Evolutionary conservation across 495 filamentous ascomycete genomes (phyloP).

Genomic region (Paragyromitra xinjiangensis): DNA sequence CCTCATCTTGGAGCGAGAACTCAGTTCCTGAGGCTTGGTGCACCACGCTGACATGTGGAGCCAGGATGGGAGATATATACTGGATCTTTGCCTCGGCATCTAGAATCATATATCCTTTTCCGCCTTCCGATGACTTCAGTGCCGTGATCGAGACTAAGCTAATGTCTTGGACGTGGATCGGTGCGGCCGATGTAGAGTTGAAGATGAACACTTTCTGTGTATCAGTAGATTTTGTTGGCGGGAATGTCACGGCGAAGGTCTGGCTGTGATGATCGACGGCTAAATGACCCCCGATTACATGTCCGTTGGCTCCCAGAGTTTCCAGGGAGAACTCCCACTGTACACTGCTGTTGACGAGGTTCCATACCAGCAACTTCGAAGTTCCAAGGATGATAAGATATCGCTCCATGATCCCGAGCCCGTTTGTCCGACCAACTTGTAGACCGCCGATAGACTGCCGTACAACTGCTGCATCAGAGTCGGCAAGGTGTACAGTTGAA

Average conservation of each 20-base stretch:
- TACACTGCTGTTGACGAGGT: constrained; percentile 69
- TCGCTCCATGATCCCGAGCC: constrained; percentile 68
- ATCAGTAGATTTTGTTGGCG: constrained; percentile 53
- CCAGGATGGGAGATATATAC: constrained; percentile 50
- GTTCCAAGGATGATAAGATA: constrained; percentile 70
- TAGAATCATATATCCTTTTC: constrained; percentile 52
- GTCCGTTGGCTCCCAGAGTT: constrained; percentile 58
- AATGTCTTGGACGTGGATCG: constrained; percentile 63
- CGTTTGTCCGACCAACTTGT: constrained; percentile 65
- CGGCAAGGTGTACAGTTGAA: constrained; percentile 68
- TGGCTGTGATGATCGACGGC: constrained; percentile 67
- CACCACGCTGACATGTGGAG: constrained; percentile 33
- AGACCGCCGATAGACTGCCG: constrained; percentile 66
- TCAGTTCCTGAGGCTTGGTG: constrained; percentile 9
- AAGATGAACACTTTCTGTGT: constrained; percentile 66
- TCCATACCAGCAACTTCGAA: constrained; percentile 70
- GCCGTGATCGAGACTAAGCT: constrained; percentile 64
- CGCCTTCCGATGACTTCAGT: constrained; percentile 57
- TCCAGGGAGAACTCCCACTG: constrained; percentile 64
- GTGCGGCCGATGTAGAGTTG: constrained; percentile 61
- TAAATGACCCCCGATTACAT: constrained; percentile 64
- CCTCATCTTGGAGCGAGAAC: constrained; percentile 35
- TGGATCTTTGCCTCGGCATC: constrained; percentile 49
- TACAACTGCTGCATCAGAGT: constrained; percentile 67
- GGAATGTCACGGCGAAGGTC: constrained; percentile 68